Base-by-base conservation (phyloP, 768 basidiomycete species). In the Rhodocollybia butyracea region DNA sequence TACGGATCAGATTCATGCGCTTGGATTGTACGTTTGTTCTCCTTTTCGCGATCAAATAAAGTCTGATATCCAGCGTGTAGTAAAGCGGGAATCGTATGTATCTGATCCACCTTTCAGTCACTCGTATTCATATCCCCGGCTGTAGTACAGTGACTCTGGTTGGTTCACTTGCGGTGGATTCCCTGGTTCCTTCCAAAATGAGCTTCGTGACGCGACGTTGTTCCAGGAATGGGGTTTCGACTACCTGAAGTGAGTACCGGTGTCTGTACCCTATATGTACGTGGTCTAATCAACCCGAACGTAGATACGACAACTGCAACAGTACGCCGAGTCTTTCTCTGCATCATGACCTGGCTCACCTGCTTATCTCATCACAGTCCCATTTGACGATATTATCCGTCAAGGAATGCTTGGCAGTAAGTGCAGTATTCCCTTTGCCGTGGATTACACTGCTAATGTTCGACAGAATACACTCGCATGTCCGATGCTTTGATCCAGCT, bases 211-310 rank as follows among this genome's bases (percentile, higher is more conserved):
- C 61, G 73, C 73, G 3, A 76, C 74, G 58, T 70, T 76, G 3
- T 86, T 86, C 67, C 76, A 78, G 43, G 74, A 81, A 31, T 86
- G 85, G 85, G 83, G 84, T 6, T 85, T 86, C 53, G 81, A 86
- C 65, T 83, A 82, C 59, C 71, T 86, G 41, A 87, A 86, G 85
- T 85, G 50, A 42, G 76, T 59, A 5, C n/a, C n/a, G 40, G 19
- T 43, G 7, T 24, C n/a, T 11, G 19, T 17, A n/a, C 22, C 13
- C 31, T 21, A 34, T 13, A 12, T 29, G 3, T 2, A 27, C 13
- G 3, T 21, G n/a, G 10, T 22, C 21, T 30, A 27, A 40, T 10
- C 4, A 11, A 17, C 17, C 17, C 6, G 4, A 21, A n/a, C n/a
- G n/a, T 29, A 54, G 52, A 27, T 83, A 81, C 51, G 82, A 83